Evolutionary conservation across 305 asterid species (phyloP).

Genomic region (Petunia hybrid): DNA sequence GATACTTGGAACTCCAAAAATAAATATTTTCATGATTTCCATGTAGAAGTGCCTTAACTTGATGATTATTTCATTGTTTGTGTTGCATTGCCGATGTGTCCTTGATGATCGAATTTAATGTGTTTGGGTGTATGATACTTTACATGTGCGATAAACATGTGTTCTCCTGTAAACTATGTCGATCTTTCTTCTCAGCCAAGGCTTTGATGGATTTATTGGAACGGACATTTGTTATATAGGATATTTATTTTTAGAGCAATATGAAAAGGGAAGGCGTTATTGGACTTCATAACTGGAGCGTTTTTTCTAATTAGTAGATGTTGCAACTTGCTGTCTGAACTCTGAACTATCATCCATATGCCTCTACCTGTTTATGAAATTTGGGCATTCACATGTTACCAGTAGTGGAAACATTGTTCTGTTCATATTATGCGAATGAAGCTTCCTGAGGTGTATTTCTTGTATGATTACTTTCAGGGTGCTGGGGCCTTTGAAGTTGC

Average conservation of each 20-base stretch:
- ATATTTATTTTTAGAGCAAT: not conserved
- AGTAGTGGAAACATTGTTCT: not conserved
- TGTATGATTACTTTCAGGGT: slow-evolving; percentile 64
- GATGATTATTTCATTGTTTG: not conserved
- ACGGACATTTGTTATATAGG: not conserved
- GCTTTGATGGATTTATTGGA: not conserved
- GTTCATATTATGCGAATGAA: slow-evolving; percentile 14
- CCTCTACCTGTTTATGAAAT: slow-evolving; percentile 14
- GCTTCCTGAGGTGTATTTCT: slow-evolving; percentile 16
- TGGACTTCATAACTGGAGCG: not conserved
- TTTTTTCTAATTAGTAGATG: slow-evolving; percentile 11
- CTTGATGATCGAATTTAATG: not conserved
- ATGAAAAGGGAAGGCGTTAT: slow-evolving; percentile 17
- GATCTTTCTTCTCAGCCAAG: not conserved
- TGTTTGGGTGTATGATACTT: not conserved
- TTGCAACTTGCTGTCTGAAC: not conserved
- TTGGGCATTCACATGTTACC: not conserved
- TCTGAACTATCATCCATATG: slow-evolving; percentile 10
- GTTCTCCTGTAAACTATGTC: not conserved
- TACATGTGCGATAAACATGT: not conserved
- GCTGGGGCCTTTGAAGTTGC: slow-evolving; percentile 99
- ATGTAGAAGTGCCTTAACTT: not conserved
- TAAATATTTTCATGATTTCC: slow-evolving; percentile 3
- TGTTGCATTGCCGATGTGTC: not conserved
- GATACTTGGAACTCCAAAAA: slow-evolving; percentile 1